A percentile compares a stretch with the other conserved stretches of the same genome.
phyloP scores from a whole-genome alignment of 805 yeast species.

The Naumovozyma baii region DNA sequence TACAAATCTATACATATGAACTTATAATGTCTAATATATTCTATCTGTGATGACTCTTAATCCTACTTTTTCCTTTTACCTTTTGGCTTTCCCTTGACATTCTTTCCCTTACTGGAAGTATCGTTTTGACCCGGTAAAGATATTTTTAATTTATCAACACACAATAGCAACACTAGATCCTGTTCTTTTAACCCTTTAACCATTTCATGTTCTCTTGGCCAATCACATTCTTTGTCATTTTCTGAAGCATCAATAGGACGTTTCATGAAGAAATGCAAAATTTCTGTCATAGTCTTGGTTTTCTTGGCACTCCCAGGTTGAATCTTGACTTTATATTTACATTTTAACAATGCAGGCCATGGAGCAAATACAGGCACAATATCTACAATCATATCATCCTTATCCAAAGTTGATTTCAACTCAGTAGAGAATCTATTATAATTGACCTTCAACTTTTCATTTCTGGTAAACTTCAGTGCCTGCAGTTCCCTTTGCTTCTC shows the following conservation, averaged over 20 bases:
- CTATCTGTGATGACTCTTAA: background rate
- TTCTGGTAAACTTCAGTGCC: slow-evolving; percentile 27
- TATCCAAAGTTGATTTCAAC: slow-evolving; percentile 21
- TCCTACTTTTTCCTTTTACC: background rate
- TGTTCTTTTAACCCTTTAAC: slow-evolving; percentile 48
- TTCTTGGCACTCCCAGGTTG: slow-evolving; percentile 74
- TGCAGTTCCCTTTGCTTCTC: slow-evolving; percentile 33
- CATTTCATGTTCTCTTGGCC: slow-evolving; percentile 59
- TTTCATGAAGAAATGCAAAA: slow-evolving; percentile 46
- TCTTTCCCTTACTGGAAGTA: slow-evolving; percentile 17
- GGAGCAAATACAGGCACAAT: slow-evolving; percentile 89
- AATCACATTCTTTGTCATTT: slow-evolving; percentile 43
- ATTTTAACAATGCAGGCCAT: slow-evolving; percentile 68
- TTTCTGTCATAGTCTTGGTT: slow-evolving; percentile 74
- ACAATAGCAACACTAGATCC: slow-evolving; percentile 57
- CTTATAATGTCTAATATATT: too few species aligned
- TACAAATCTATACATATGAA: too few species aligned
- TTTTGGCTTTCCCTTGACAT: slow-evolving; percentile 13
- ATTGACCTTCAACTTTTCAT: slow-evolving; percentile 36
- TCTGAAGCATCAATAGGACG: slow-evolving; percentile 40
- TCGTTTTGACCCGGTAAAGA: slow-evolving; percentile 42
- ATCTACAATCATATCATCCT: slow-evolving; percentile 46
- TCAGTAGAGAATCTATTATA: slow-evolving; percentile 36
- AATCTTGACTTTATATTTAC: slow-evolving; percentile 72
- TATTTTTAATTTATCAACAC: slow-evolving; percentile 63